Base-by-base conservation (phyloP, 768 basidiomycete genomes). In the Rhizopogon vesiculosus region DNA sequence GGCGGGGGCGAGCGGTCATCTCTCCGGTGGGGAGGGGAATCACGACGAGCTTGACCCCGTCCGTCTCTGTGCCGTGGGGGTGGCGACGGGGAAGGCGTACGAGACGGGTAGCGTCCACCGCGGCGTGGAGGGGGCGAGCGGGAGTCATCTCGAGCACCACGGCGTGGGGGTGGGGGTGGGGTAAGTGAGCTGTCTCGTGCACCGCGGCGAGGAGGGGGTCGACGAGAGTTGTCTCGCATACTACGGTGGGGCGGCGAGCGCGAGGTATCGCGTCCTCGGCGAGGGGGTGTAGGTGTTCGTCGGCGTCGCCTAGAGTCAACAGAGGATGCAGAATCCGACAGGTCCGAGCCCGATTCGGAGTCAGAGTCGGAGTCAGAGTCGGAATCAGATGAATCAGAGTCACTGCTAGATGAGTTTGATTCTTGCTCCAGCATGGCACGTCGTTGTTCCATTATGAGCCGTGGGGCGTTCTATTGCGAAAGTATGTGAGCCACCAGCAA, bases 391-490 rank as follows among this genome's bases (percentile, higher is more conserved):
- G 78, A 78, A 60, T 82, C 78, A 0, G 68, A 67, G 52, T 71
- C 71, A 5, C 70, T 68, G 41, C 73, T 74, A 1, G 76, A 77
- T 1, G 77, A 76, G 6, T 74, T 78, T 0, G 78, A 78, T 49
- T 76, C 80, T 19, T 84, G 89, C 66, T 89, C 90, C 25, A 93
- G 78, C 79, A 91, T 85, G 3, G 90, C 91, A 35, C 91, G 88
- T 38, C 93, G 86, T 72, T 96, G 93, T 66, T 94, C 94, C 86
- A 97, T 89, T 64, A 98, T 93, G 44, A 97, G 72, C 44, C 84
- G 82, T 2, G 96, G 96, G 1, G 93, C 94, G 63, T 95, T 95
- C 93, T 93, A 62, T 3, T 12, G n/a, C 35, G n/a, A 57, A 40
- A 8, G 42, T 33, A n/a, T 33, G 19, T 57, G 43, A 63, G 58